A percentile compares a stretch with the other conserved stretches of the same genome.
Conservation (phyloP, 208 protist species). For the Leishmania tarentolae region DNA sequence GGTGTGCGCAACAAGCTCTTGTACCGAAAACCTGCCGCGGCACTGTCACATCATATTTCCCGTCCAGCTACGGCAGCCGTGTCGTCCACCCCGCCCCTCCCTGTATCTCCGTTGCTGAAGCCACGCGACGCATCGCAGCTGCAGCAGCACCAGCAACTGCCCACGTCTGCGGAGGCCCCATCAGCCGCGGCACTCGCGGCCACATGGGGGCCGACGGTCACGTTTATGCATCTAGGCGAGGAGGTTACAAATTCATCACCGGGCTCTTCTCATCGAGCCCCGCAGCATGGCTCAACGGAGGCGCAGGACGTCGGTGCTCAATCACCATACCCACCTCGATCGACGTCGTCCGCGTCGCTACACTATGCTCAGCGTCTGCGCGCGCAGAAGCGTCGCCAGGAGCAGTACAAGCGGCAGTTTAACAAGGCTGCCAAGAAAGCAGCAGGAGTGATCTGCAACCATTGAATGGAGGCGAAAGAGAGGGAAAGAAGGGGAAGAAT, state of each 20-base stretch:
- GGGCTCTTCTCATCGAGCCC: too few relatives aligned
- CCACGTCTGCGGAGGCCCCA: neutral
- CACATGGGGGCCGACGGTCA: neutral
- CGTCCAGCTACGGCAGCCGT: neutral
- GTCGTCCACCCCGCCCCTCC: neutral
- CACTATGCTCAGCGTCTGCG: slow-evolving; percentile 23
- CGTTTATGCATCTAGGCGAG: neutral
- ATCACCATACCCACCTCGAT: neutral
- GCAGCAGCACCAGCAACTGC: neutral
- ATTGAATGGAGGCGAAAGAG: neutral
- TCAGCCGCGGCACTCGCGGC: neutral
- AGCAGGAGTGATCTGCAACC: neutral
- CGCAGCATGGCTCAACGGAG: neutral
- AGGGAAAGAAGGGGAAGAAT: neutral
- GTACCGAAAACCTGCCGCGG: neutral
- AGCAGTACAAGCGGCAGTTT: slow-evolving; percentile 18
- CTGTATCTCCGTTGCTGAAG: neutral
- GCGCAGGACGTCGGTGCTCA: neutral
- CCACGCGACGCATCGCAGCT: neutral
- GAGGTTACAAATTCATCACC: neutral
- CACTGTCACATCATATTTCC: neutral
- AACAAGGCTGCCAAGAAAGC: neutral
- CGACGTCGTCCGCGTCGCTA: neutral
- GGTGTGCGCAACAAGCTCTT: neutral
- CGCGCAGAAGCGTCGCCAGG: slow-evolving; percentile 19